A percentile compares a stretch with the other conserved stretches of the same genome.
Evolutionary conservation across 805 yeast genomes (phyloP).

Genomic region (Teunomyces pallodes): DNA sequence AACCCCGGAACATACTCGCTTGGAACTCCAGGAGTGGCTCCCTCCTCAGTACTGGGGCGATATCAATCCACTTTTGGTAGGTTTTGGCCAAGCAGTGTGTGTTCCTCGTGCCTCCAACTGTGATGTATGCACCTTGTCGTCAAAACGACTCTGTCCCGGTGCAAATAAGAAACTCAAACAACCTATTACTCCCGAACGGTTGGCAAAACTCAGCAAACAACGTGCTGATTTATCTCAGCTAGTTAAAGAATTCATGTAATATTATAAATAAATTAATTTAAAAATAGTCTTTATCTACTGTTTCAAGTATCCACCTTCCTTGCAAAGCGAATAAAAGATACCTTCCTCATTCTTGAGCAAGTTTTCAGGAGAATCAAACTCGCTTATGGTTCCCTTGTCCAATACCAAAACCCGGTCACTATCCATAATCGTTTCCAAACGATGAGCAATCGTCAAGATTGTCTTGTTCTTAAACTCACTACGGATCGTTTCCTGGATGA

Average conservation of each 20-base stretch:
- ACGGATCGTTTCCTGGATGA: slow-evolving; percentile 76
- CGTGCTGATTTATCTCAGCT: slow-evolving; percentile 32
- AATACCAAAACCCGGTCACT: slow-evolving; percentile 77
- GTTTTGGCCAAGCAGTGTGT: slow-evolving; percentile 91
- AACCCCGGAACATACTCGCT: slow-evolving; percentile 76
- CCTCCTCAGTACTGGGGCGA: slow-evolving; percentile 76
- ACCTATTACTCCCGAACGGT: slow-evolving; percentile 25
- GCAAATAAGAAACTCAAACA: slow-evolving; percentile 44
- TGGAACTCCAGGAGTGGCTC: slow-evolving; percentile 68
- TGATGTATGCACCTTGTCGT: slow-evolving; percentile 62
- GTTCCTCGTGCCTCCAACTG: slow-evolving; percentile 68
- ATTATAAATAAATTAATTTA: not conserved
- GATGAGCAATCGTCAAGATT: slow-evolving; percentile 80
- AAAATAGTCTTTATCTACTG: not conserved
- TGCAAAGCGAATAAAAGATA: slow-evolving; percentile 53
- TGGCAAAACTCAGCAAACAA: slow-evolving; percentile 25
- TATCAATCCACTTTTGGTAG: slow-evolving; percentile 82
- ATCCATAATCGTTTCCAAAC: slow-evolving; percentile 79
- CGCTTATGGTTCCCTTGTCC: slow-evolving; percentile 70
- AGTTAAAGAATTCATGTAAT: slow-evolving; percentile 8
- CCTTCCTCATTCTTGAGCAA: slow-evolving; percentile 44
- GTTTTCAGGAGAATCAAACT: slow-evolving; percentile 67
- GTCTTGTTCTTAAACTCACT: slow-evolving; percentile 72
- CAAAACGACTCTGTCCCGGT: slow-evolving; percentile 54
- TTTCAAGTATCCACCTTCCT: slow-evolving; percentile 35